These are phyloP conservation scores for Monosporozyma solicola DNA, from an alignment of 805 yeast genomes.

Conservation along the genomic window DNA sequence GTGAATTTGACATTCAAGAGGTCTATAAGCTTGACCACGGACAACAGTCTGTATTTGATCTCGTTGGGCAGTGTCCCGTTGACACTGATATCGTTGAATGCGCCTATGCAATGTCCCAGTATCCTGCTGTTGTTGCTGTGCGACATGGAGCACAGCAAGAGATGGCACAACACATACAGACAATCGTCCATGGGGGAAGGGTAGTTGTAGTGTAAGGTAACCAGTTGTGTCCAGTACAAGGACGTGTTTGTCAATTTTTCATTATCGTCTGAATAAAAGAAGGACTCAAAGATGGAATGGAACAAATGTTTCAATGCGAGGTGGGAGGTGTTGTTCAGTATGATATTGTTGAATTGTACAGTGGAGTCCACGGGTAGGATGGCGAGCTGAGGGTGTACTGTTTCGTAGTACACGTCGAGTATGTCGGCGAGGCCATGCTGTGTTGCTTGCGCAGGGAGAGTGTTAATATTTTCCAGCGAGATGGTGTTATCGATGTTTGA, in stretches of 20 bases:
- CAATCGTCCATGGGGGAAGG: not conserved
- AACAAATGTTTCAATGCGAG: not conserved
- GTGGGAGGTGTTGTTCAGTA: not conserved
- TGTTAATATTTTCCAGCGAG: too few species aligned
- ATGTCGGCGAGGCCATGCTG: too few species aligned
- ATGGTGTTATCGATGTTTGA: too few species aligned
- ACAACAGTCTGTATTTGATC: not conserved
- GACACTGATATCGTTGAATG: not conserved
- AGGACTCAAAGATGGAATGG: not conserved
- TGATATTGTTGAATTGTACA: not conserved
- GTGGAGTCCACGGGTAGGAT: not conserved
- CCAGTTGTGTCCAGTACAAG: not conserved
- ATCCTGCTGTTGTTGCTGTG: not conserved
- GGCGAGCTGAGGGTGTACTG: not conserved
- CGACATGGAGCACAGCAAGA: not conserved
- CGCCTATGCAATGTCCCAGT: not conserved
- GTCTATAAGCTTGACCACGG: not conserved
- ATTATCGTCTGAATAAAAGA: too few species aligned
- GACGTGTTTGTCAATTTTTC: not conserved
- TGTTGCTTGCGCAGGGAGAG: too few species aligned
- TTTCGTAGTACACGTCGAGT: too few species aligned
- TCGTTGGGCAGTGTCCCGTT: not conserved
- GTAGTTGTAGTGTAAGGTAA: not conserved
- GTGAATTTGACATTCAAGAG: not conserved
- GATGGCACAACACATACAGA: not conserved